These are phyloP conservation scores for Cryptosporidium sp. DNA, from an alignment of 169 alveolate genomes.

Conservation along the genomic window DNA sequence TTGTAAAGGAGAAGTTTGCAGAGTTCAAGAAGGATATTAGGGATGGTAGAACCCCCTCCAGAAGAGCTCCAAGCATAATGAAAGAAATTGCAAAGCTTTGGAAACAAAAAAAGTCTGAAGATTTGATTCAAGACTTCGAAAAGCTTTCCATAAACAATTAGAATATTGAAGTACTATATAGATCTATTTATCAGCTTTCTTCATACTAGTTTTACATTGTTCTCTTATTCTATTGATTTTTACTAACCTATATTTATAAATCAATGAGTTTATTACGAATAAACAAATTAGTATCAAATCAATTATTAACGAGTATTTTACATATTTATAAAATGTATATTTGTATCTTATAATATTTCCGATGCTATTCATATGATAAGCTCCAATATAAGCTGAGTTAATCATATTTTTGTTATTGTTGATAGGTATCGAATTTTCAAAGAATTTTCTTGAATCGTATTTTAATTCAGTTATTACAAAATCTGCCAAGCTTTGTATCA, in stretches of 20 bases:
- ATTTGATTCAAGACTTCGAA: conserved; percentile 18
- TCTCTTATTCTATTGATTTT: conserved; percentile 18
- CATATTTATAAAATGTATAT: neutral
- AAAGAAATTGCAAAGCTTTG: conserved; percentile 69
- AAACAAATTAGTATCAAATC: conserved; percentile 29
- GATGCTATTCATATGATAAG: conserved; percentile 33
- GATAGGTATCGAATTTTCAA: neutral
- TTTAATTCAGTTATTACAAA: neutral
- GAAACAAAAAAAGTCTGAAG: conserved; percentile 11
- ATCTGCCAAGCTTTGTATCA: conserved; percentile 7
- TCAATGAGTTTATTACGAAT: neutral
- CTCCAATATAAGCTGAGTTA: conserved; percentile 34
- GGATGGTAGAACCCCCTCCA: conserved; percentile 47
- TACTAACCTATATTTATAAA: conserved; percentile 43
- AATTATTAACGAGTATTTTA: conserved; percentile 16
- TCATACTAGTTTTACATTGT: neutral
- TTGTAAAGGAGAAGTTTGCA: conserved; percentile 64
- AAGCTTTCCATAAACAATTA: conserved; percentile 53
- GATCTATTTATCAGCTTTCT: neutral
- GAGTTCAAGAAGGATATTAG: conserved; percentile 21
- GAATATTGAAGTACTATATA: neutral
- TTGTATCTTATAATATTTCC: neutral
- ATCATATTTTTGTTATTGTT: neutral
- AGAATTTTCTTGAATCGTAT: neutral
- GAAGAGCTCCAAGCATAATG: conserved; percentile 70